These are phyloP conservation scores for Pseudogymnoascus sp. DNA, from an alignment of 2,329 filamentous ascomycete genomes.

Conservation along the genomic window DNA sequence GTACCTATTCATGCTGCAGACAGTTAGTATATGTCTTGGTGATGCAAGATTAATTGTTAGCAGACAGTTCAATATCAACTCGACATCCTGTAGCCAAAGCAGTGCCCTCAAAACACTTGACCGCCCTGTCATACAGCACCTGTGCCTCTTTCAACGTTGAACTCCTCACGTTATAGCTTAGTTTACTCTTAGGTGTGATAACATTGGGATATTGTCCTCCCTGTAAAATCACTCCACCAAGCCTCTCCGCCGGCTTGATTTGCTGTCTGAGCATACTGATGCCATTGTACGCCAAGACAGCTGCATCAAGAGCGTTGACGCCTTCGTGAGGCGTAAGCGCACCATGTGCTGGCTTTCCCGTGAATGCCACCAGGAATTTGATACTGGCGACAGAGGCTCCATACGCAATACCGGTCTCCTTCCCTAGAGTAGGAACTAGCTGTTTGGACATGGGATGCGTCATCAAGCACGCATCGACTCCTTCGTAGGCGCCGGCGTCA, in stretches of 20 bases:
- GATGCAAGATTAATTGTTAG: background rate
- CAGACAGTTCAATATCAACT: conserved; percentile 1
- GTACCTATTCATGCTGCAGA: background rate
- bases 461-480: conserved; percentile 34
- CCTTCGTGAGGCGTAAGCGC: conserved; percentile 33
- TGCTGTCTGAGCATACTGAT: conserved; percentile 29
- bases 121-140: conserved; percentile 5
- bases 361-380: conserved; percentile 20
- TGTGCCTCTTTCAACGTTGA: background rate
- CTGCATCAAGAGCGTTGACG: conserved; percentile 34
- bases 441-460: too few species aligned
- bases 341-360: conserved; percentile 30
- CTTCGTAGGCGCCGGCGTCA: conserved; percentile 35
- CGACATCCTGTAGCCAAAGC: conserved; percentile 11
- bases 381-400: conserved; percentile 4
- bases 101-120: conserved; percentile 12
- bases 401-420: conserved; percentile 37
- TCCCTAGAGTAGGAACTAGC: too few species aligned
- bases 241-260: conserved; percentile 20
- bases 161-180: background rate
- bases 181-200: conserved; percentile 23
- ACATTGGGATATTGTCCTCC: conserved; percentile 33
- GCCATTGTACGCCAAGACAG: conserved; percentile 30
- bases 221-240: conserved; percentile 34
- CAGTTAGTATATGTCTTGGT: background rate